Evolutionary conservation across 306 rosid genomes (phyloP).

Genomic region (Cucumis sativus): Cucumber_9930_V3 NC_026661.2:21400001-21400500

Average conservation of each 20-base stretch:
- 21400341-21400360: constrained; percentile 87
- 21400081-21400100: not conserved
- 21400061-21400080: not conserved
- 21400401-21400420: constrained; percentile 55
- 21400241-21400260: constrained; percentile 44
- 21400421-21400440: constrained; percentile 47
- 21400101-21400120: not conserved
- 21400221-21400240: not conserved
- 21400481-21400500: constrained; percentile 65
- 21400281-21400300: constrained; percentile 22
- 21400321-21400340: constrained; percentile 62
- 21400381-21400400: constrained; percentile 40
- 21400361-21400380: constrained; percentile 68
- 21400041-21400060: not conserved
- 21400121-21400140: not conserved
- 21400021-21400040: not conserved
- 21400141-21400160: not conserved
- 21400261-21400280: constrained; percentile 53
- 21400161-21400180: not conserved
- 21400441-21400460: constrained; percentile 82
- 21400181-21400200: not conserved
- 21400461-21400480: constrained; percentile 77
- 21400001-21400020: not conserved
- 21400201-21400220: not conserved
- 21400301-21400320: constrained; percentile 43